Conservation (phyloP, 495 filamentous ascomycete species). For the Annulohypoxylon stygium region DNA sequence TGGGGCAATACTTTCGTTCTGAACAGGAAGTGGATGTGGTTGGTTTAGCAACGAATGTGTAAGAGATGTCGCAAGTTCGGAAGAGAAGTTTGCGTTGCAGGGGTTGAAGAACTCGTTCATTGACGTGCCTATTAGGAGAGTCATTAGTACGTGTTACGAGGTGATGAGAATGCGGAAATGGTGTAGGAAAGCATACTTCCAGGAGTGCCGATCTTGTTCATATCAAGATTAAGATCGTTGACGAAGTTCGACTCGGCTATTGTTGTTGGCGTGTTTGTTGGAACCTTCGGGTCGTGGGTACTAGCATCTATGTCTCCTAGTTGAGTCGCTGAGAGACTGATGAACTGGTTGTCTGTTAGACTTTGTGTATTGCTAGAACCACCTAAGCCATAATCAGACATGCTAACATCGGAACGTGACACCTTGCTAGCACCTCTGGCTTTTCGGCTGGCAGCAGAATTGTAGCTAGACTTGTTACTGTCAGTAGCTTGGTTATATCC, state of each 20-base stretch:
- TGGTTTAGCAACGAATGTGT: conserved; percentile 61
- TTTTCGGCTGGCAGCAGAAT: conserved; percentile 39
- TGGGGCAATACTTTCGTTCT: conserved; percentile 43
- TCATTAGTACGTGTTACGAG: conserved; percentile 9
- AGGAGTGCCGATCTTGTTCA: conserved; percentile 40
- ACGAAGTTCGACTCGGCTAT: conserved; percentile 40
- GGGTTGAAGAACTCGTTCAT: conserved; percentile 50
- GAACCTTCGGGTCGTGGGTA: conserved; percentile 52
- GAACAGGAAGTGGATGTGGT: conserved; percentile 54
- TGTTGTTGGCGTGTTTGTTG: conserved; percentile 57
- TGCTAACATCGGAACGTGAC: conserved; percentile 54
- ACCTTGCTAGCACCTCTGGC: conserved; percentile 45
- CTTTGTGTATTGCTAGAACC: conserved; percentile 24
- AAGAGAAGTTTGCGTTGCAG: conserved; percentile 45
- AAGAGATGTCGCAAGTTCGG: conserved; percentile 56
- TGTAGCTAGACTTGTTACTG: conserved; percentile 38
- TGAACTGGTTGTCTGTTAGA: conserved; percentile 45
- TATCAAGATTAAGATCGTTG: conserved; percentile 44
- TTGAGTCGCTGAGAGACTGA: conserved; percentile 52
- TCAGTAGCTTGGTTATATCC: conserved; percentile 38
- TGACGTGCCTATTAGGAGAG: conserved; percentile 34
- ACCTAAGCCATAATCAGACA: conserved; percentile 56
- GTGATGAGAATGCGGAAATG: neutral
- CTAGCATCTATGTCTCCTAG: conserved; percentile 51
- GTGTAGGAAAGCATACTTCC: conserved; percentile 41